phyloP scores from a whole-genome alignment of 2,329 filamentous ascomycete species.

The Claviceps spartinae region DNA sequence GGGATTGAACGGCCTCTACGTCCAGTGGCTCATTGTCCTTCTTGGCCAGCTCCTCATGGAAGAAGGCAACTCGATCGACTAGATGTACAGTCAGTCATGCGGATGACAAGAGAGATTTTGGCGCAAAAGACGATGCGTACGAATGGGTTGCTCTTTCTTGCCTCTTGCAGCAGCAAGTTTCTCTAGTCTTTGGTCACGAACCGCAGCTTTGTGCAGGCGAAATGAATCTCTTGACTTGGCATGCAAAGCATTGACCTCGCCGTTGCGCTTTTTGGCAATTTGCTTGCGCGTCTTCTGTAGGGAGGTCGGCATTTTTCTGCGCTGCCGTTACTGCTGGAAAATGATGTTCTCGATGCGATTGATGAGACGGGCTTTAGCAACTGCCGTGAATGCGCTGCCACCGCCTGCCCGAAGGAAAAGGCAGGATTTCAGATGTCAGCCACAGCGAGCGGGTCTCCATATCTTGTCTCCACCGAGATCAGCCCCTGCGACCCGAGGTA shows the following conservation, averaged over 20 bases:
- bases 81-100: slow-evolving; percentile 6
- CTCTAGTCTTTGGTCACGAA: slow-evolving; percentile 70
- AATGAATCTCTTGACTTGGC: slow-evolving; percentile 80
- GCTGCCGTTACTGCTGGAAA: background rate
- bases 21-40: slow-evolving; percentile 34
- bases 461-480: too few relatives aligned
- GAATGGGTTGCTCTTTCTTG: slow-evolving; percentile 60
- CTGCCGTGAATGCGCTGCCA: too few relatives aligned
- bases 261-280: slow-evolving; percentile 74
- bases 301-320: slow-evolving; percentile 54
- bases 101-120: background rate
- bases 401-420: too few relatives aligned
- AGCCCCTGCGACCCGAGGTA: too few relatives aligned
- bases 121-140: slow-evolving; percentile 29
- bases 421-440: too few relatives aligned
- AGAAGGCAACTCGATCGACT: slow-evolving; percentile 39
- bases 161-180: slow-evolving; percentile 55
- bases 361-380: too few relatives aligned
- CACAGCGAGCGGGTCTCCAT: too few relatives aligned
- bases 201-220: slow-evolving; percentile 63
- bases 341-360: too few relatives aligned
- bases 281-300: slow-evolving; percentile 78
- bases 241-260: slow-evolving; percentile 62
- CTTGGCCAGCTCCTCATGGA: slow-evolving; percentile 51
- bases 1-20: slow-evolving; percentile 41